Conservation (phyloP, 169 alveolate genomes). For the Miamiensis avidus region DNA sequence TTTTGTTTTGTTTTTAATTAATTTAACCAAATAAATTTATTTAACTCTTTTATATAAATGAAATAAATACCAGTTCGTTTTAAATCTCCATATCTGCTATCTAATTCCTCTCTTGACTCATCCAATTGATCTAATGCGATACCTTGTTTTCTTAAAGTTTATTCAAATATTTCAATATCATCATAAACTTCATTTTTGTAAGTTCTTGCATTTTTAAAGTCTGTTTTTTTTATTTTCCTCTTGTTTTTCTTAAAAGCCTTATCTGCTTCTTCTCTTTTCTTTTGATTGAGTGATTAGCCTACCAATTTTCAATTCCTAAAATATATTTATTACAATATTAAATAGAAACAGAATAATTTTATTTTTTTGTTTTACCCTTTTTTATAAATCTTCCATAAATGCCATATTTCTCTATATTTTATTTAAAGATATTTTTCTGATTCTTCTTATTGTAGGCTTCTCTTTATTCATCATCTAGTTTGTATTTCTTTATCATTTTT, state of each 20-base stretch:
- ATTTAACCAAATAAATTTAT: neutral
- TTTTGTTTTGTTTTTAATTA: neutral
- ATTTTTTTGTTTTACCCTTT: conserved; percentile 64
- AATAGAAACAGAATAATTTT: too few species aligned
- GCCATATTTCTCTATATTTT: conserved; percentile 87
- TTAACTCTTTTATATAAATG: neutral
- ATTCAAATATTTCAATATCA: conserved; percentile 80
- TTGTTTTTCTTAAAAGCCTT: conserved; percentile 68
- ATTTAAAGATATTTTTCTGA: conserved; percentile 67
- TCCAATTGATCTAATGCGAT: conserved; percentile 30
- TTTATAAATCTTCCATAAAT: conserved; percentile 86
- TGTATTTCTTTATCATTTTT: conserved; percentile 41
- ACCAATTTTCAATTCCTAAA: conserved; percentile 74
- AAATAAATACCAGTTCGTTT: neutral
- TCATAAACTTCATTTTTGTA: conserved; percentile 57
- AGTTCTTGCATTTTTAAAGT: conserved; percentile 45
- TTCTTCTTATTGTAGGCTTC: conserved; percentile 55
- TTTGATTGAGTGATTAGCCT: conserved; percentile 74
- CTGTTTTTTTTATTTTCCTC: conserved; percentile 55
- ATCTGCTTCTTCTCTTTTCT: conserved; percentile 76
- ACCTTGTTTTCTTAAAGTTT: conserved; percentile 55
- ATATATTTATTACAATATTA: too few species aligned
- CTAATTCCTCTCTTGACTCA: conserved; percentile 11
- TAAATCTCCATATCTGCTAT: neutral
- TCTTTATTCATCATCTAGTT: conserved; percentile 49